Percentiles rank a stretch among this genome's conserved stretches.
Conservation (phyloP, 352 stramenopile genomes). For the Thraustochytrium striatum region DNA sequence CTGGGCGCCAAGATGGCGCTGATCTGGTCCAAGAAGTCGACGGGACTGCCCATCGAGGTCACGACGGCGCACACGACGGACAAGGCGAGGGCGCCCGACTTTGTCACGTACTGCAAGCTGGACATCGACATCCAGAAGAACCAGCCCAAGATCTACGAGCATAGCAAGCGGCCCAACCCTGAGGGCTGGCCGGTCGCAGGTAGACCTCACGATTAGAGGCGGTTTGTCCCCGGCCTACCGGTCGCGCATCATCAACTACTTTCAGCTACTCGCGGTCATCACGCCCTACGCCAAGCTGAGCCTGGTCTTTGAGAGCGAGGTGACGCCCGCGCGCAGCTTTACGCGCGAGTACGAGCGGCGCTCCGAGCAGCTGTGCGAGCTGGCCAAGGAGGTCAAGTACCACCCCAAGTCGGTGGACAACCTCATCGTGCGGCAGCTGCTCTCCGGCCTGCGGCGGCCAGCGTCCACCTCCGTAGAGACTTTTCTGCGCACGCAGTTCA, state of each 20-base stretch:
- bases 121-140: constrained; percentile 83
- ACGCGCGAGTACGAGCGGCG: constrained; percentile 55
- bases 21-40: constrained; percentile 80
- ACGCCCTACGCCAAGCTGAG: constrained; percentile 71
- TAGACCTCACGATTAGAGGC: constrained; percentile 64
- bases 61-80: constrained; percentile 54
- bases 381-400: constrained; percentile 66
- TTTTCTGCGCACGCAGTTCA: constrained; percentile 10
- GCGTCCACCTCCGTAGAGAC: neutral
- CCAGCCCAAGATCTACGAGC: constrained; percentile 65
- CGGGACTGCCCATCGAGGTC: constrained; percentile 69
- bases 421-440: constrained; percentile 56
- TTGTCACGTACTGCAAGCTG: constrained; percentile 65
- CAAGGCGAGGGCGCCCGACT: constrained; percentile 33
- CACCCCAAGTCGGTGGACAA: constrained; percentile 66
- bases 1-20: constrained; percentile 83
- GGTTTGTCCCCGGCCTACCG: constrained; percentile 75
- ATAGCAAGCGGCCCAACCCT: constrained; percentile 61
- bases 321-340: constrained; percentile 44
- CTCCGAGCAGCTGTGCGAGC: constrained; percentile 63
- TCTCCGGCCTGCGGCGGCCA: constrained; percentile 8
- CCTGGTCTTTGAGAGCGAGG: constrained; percentile 58
- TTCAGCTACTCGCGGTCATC: constrained; percentile 77
- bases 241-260: constrained; percentile 68
- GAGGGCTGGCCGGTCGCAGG: constrained; percentile 63